These are phyloP conservation scores for Arachis hypogaea DNA, from an alignment of 306 rosid genomes.

Conservation along the genomic window DNA sequence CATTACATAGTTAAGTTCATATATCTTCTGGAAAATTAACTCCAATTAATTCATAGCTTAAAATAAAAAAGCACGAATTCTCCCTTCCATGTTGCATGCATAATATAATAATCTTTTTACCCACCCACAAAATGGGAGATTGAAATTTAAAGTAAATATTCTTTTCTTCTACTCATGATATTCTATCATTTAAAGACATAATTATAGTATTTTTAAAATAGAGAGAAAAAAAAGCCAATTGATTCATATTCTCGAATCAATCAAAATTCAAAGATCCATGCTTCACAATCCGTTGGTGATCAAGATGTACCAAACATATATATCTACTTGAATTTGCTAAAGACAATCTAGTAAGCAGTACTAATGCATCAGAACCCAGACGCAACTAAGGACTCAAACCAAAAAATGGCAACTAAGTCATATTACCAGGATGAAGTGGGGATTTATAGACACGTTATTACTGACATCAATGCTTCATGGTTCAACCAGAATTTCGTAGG, in stretches of 20 bases:
- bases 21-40: not conserved
- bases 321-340: constrained; percentile 1
- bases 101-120: constrained; percentile 15
- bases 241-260: constrained; percentile 21
- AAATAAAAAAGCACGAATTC: constrained; percentile 22
- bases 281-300: constrained; percentile 5
- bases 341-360: constrained; percentile 17
- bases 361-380: constrained; percentile 28
- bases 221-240: constrained; percentile 2
- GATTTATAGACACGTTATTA: constrained; percentile 6
- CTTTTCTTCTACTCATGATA: constrained; percentile 8
- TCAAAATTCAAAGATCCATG: constrained; percentile 11
- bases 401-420: constrained; percentile 20
- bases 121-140: not conserved
- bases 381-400: constrained; percentile 31
- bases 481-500: too few species aligned
- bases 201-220: constrained; percentile 1
- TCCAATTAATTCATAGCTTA: constrained; percentile 18
- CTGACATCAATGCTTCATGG: not conserved
- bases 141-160: not conserved
- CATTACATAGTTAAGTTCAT: not conserved
- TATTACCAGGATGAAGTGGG: constrained; percentile 7
- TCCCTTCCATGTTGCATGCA: constrained; percentile 12
- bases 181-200: constrained; percentile 13
- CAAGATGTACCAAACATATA: not conserved